phyloP scores from a whole-genome alignment of 495 filamentous ascomycete genomes.

The Thermothielavioides terrestris region DNA sequence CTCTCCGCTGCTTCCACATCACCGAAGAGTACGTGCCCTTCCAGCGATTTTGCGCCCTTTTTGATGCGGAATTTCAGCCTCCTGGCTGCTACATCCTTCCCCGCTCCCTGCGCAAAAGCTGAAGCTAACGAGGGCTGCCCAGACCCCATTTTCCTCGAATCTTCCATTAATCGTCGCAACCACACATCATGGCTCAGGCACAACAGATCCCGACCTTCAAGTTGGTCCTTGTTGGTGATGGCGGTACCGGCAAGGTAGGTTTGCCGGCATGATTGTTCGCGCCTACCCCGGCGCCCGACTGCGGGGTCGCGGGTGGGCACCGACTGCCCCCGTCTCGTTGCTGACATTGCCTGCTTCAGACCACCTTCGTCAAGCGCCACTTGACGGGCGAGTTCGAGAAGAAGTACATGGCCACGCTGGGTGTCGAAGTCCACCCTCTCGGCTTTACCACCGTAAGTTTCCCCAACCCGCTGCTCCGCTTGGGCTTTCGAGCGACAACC shows the following conservation, averaged over 20 bases:
- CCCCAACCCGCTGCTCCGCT: constrained; percentile 10
- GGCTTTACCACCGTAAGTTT: constrained; percentile 81
- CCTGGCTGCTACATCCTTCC: no score
- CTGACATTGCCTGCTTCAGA: constrained; percentile 47
- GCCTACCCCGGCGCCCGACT: constrained; percentile 6
- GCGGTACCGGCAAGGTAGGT: constrained; percentile 97
- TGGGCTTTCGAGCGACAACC: constrained; percentile 9
- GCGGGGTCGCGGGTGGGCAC: constrained; percentile 17
- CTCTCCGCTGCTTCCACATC: constrained; percentile 11
- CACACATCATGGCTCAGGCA: constrained; percentile 49
- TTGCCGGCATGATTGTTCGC: neutral
- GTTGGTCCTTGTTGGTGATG: constrained; percentile 98
- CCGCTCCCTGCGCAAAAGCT: no score
- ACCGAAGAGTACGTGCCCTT: constrained; percentile 19
- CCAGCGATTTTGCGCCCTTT: constrained; percentile 7
- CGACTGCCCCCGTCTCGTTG: neutral
- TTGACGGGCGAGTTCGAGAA: constrained; percentile 99
- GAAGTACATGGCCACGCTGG: constrained; percentile 99
- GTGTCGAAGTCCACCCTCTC: constrained; percentile 97
- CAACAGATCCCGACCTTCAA: constrained; percentile 73
- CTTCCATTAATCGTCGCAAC: constrained; percentile 16
- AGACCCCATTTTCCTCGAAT: constrained; percentile 22
- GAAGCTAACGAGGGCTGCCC: constrained; percentile 19
- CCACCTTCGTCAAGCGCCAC: constrained; percentile 99
- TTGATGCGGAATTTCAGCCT: no score